Conservation (phyloP, 345 rosid genomes). For the Pistacia integerrima region DNA sequence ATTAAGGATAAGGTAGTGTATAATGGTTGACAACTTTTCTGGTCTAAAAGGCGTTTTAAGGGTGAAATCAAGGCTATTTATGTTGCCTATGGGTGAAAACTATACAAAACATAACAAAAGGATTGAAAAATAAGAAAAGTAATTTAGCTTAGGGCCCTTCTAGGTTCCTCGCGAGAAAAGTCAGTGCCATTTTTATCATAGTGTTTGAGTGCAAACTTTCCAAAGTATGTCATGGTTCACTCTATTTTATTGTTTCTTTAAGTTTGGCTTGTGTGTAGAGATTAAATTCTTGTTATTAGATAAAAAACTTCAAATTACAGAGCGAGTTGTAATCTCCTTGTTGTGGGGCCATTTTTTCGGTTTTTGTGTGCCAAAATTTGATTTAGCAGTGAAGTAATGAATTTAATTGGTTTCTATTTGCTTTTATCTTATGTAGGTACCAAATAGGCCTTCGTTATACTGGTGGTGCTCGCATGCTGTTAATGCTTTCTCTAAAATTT, state of each 20-base stretch:
- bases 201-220: background rate
- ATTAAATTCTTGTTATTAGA: background rate
- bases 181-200: background rate
- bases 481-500: constrained; percentile 85
- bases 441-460: constrained; percentile 97
- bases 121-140: background rate
- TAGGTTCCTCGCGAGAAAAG: background rate
- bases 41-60: background rate
- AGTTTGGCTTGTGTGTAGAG: background rate
- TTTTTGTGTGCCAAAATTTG: constrained; percentile 7
- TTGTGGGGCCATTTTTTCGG: no score
- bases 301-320: background rate
- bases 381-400: background rate
- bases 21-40: background rate
- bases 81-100: background rate
- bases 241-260: background rate
- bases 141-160: background rate
- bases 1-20: background rate
- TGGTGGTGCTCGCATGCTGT: constrained; percentile 93
- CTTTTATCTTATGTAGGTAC: constrained; percentile 57
- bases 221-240: background rate
- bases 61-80: background rate
- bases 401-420: constrained; percentile 24
- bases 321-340: background rate
- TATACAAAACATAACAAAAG: background rate